Evolutionary conservation across 129 eudicot species (phyloP).

Genomic region (Flaveria brownii): DNA sequence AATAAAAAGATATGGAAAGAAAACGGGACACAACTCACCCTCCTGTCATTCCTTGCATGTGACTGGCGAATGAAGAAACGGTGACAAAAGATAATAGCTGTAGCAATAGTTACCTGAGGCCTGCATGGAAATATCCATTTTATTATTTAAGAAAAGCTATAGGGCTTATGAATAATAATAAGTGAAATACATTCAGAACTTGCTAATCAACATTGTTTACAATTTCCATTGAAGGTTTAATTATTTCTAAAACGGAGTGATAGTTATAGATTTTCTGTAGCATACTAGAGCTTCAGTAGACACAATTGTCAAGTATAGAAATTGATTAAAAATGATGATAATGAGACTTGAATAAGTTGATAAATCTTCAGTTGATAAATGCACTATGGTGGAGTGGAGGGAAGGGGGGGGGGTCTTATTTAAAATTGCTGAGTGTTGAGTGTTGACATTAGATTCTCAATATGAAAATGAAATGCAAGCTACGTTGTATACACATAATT

Average conservation of each 20-base stretch:
- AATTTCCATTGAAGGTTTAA: constrained; percentile 9
- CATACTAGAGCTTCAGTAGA: background rate
- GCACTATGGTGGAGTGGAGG: background rate
- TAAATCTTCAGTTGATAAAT: background rate
- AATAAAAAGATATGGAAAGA: background rate
- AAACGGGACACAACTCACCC: constrained; percentile 43
- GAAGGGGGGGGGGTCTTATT: background rate
- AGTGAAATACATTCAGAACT: background rate
- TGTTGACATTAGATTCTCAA: background rate
- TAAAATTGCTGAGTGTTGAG: background rate
- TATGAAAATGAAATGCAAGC: background rate
- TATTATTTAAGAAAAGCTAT: constrained; percentile 17
- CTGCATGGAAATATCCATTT: constrained; percentile 39
- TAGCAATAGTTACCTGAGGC: constrained; percentile 59
- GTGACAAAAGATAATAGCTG: constrained; percentile 54
- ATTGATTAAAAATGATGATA: background rate
- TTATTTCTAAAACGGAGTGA: background rate
- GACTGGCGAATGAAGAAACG: constrained; percentile 57
- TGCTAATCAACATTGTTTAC: background rate
- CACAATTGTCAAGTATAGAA: background rate
- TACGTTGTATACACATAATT: background rate
- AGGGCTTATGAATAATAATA: constrained; percentile 8
- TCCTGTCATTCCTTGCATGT: constrained; percentile 52
- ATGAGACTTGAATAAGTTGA: background rate
- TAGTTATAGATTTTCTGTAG: background rate